Evolutionary conservation across 371 early-diverging fungal genomes (phyloP).

Genomic region (Apophysomyces elegans): DNA sequence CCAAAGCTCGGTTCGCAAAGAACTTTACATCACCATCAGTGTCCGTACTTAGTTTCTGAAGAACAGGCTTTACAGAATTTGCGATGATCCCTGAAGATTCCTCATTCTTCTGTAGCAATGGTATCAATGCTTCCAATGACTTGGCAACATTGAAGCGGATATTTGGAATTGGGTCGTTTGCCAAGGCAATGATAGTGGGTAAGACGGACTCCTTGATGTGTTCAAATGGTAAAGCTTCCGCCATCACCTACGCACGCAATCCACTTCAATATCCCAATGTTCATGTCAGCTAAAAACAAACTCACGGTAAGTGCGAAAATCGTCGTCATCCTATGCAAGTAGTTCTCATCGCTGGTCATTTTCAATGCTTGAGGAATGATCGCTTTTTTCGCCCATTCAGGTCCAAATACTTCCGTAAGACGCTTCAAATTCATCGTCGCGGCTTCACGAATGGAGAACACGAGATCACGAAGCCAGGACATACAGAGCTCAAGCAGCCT

Average conservation of each 20-base stretch:
- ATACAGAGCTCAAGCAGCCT: slow-evolving; percentile 92
- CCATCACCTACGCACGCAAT: slow-evolving; percentile 69
- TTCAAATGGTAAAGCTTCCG: slow-evolving; percentile 85
- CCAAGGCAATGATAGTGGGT: slow-evolving; percentile 85
- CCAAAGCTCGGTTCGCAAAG: slow-evolving; percentile 86
- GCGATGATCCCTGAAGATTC: slow-evolving; percentile 67
- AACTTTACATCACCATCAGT: slow-evolving; percentile 92
- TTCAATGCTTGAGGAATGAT: slow-evolving; percentile 91
- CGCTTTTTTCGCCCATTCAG: slow-evolving; percentile 90
- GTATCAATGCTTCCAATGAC: slow-evolving; percentile 86
- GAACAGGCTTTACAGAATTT: slow-evolving; percentile 76
- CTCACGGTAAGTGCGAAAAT: slow-evolving; percentile 91
- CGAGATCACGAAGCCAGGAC: slow-evolving; percentile 98
- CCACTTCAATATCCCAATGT: background rate
- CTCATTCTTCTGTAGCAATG: slow-evolving; percentile 72
- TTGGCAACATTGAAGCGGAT: slow-evolving; percentile 99
- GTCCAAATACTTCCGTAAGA: slow-evolving; percentile 95
- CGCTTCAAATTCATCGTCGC: slow-evolving; percentile 92
- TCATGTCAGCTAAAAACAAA: slow-evolving; percentile 2
- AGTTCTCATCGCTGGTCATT: slow-evolving; percentile 87
- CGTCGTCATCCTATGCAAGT: slow-evolving; percentile 96
- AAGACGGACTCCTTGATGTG: slow-evolving; percentile 88
- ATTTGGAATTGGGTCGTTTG: slow-evolving; percentile 96
- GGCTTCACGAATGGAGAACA: slow-evolving; percentile 96
- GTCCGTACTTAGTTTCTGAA: slow-evolving; percentile 86